These are phyloP conservation scores for Candida boidinii DNA, from an alignment of 805 yeast species.

Conservation along the genomic window DNA sequence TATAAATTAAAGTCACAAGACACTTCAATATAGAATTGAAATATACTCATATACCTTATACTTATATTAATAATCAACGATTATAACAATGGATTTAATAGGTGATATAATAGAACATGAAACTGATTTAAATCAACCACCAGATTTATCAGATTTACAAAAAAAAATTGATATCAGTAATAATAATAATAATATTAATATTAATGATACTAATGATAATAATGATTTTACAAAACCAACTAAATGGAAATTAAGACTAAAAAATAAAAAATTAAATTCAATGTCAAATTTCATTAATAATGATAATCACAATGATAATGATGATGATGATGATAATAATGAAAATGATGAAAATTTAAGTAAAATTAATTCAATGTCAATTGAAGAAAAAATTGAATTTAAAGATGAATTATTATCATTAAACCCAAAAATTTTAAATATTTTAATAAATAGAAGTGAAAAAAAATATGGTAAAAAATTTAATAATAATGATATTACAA, in stretches of 20 bases:
- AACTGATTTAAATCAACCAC: too few species aligned
- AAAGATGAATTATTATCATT: conserved; percentile 58
- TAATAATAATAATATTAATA: too few species aligned
- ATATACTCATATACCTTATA: too few species aligned
- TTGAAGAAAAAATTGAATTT: conserved; percentile 55
- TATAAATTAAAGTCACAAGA: too few species aligned
- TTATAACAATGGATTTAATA: conserved; percentile 65
- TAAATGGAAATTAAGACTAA: conserved; percentile 39
- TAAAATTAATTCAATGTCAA: conserved; percentile 50
- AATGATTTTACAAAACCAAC: conserved; percentile 38
- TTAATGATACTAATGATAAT: too few species aligned
- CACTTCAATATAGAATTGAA: too few species aligned
- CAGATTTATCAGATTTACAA: too few species aligned
- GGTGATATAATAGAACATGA: conserved; percentile 70
- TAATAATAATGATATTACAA: conserved; percentile 14
- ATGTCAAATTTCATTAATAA: conserved; percentile 13
- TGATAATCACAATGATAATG: not conserved
- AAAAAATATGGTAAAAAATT: conserved; percentile 28
- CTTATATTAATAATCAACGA: too few species aligned
- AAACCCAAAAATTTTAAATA: conserved; percentile 60
- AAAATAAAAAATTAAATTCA: conserved; percentile 23
- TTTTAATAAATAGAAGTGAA: conserved; percentile 49
- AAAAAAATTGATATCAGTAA: too few species aligned
- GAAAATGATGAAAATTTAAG: conserved; percentile 43
- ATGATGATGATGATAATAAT: not conserved